Percentiles rank a stretch among this genome's conserved stretches.
phyloP scores from a whole-genome alignment of 2,329 filamentous ascomycete species.

The Coniosporium tulheliwenetii region DNA sequence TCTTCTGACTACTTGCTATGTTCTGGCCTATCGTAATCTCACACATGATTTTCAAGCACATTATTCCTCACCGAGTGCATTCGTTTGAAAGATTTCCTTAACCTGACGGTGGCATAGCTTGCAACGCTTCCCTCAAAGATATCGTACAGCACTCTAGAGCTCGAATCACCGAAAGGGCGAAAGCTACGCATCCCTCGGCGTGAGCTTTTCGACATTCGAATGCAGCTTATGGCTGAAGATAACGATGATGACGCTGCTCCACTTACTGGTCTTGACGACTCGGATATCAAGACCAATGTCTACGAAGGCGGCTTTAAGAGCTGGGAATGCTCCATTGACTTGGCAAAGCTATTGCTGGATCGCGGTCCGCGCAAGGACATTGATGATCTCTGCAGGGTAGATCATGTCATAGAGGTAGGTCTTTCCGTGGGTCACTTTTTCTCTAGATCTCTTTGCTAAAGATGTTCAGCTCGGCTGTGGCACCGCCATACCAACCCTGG shows the following conservation, averaged over 20 bases:
- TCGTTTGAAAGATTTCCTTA: background rate
- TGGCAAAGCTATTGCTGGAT: constrained; percentile 48
- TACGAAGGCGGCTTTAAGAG: constrained; percentile 85
- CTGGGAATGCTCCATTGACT: constrained; percentile 73
- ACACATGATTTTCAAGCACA: too few relatives aligned
- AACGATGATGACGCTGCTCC: constrained; percentile 24
- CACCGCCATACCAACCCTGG: constrained; percentile 56
- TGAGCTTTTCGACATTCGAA: constrained; percentile 66
- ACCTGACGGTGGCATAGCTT: constrained; percentile 24
- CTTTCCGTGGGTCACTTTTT: constrained; percentile 17
- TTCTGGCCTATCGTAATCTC: too few relatives aligned
- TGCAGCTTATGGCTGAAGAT: constrained; percentile 64
- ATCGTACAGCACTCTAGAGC: constrained; percentile 46
- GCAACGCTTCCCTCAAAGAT: constrained; percentile 55
- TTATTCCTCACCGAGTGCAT: background rate
- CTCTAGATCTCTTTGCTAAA: background rate
- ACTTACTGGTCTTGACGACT: constrained; percentile 42
- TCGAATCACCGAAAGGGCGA: constrained; percentile 43
- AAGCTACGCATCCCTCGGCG: constrained; percentile 48
- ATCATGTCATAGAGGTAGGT: constrained; percentile 31
- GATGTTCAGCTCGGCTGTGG: constrained; percentile 54
- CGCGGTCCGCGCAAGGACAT: constrained; percentile 32
- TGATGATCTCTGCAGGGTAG: constrained; percentile 30
- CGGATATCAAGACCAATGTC: constrained; percentile 66
- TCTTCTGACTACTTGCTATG: too few relatives aligned